These are phyloP conservation scores for Narthecium ossifragum DNA, from an alignment of 106 monocot species.

Conservation along the genomic window DNA sequence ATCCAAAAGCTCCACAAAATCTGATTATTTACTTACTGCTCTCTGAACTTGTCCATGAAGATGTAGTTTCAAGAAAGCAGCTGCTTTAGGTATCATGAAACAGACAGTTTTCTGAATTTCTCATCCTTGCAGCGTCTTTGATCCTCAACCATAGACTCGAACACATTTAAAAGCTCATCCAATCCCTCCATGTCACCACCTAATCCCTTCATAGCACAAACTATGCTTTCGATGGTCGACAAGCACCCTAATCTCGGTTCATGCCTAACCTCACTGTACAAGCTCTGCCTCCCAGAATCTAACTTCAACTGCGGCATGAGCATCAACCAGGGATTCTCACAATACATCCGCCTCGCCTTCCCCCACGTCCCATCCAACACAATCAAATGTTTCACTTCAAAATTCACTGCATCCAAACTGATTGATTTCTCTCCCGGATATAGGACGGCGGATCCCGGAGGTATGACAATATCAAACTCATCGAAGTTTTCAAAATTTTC, in stretches of 20 bases:
- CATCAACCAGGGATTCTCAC: conserved; percentile 91
- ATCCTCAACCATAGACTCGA: conserved; percentile 81
- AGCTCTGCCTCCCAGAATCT: conserved; percentile 41
- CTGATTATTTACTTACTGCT: too few relatives aligned
- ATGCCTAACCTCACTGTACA: conserved; percentile 88
- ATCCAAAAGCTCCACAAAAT: too few relatives aligned
- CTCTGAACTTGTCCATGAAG: too few relatives aligned
- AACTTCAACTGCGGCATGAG: conserved; percentile 70
- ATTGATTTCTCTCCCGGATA: conserved; percentile 52
- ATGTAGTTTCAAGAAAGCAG: too few relatives aligned
- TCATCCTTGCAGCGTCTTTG: conserved; percentile 75
- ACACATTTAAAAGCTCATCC: conserved; percentile 62
- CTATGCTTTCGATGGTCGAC: conserved; percentile 90
- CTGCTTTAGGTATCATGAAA: too few relatives aligned
- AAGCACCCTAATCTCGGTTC: conserved; percentile 74
- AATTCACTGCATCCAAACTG: conserved; percentile 27
- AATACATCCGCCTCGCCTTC: conserved; percentile 82
- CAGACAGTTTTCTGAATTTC: conserved; percentile 23
- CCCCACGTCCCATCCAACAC: conserved; percentile 91
- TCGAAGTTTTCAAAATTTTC: conserved; percentile 30
- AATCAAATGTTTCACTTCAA: conserved; percentile 72
- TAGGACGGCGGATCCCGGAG: conserved; percentile 55
- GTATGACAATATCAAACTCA: conserved; percentile 57
- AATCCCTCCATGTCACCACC: conserved; percentile 47
- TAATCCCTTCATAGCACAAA: conserved; percentile 61